phyloP scores from a whole-genome alignment of 176 grass and related monocot species.

The Rhynchospora tenuis region DNA sequence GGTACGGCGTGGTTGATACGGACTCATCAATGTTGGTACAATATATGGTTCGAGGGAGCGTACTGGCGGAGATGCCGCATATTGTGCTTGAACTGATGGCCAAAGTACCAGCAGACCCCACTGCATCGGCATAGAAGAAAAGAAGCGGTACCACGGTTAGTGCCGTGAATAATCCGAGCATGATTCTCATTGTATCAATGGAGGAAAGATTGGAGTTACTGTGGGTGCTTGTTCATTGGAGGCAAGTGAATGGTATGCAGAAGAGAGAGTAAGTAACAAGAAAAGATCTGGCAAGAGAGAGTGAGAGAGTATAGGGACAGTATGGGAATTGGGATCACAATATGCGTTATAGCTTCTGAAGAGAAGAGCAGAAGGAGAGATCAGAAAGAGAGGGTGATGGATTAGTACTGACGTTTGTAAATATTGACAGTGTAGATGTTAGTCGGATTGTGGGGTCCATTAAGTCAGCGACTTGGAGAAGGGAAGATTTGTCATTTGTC shows the following conservation, averaged over 20 bases:
- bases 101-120: slow-evolving; percentile 45
- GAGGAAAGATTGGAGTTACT: background rate
- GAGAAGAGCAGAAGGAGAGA: no score
- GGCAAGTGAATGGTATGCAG: background rate
- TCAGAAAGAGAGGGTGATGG: background rate
- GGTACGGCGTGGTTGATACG: background rate
- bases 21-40: background rate
- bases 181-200: background rate
- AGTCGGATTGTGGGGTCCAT: background rate
- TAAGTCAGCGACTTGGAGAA: background rate
- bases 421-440: background rate
- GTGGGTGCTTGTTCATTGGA: slow-evolving; percentile 11
- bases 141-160: background rate
- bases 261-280: background rate
- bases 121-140: background rate
- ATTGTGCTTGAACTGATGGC: slow-evolving; percentile 41
- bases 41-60: slow-evolving; percentile 9
- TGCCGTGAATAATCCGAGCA: background rate
- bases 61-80: slow-evolving; percentile 37
- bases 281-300: background rate
- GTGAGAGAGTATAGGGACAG: slow-evolving; percentile 3
- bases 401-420: background rate
- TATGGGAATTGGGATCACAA: background rate
- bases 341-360: background rate
- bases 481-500: background rate